Conservation (phyloP, 2,329 filamentous ascomycete genomes). For the Hypoxylon sp. region DNA sequence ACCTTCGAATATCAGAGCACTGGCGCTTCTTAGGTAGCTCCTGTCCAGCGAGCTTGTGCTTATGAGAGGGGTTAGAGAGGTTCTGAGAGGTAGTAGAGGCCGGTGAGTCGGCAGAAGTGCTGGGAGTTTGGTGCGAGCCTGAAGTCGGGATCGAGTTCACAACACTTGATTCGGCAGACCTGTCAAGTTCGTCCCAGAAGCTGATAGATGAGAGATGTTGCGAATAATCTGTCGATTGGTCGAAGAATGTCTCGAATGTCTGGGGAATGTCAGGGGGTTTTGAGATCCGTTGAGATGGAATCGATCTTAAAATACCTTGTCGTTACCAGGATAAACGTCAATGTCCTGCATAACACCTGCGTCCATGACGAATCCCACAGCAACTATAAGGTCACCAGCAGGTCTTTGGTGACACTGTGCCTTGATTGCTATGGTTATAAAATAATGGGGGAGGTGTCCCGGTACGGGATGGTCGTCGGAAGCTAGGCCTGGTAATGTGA, state of each 20-base stretch:
- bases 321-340: constrained; percentile 55
- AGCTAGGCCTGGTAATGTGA: constrained; percentile 35
- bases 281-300: constrained; percentile 23
- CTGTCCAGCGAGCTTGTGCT: constrained; percentile 50
- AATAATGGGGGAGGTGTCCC: constrained; percentile 27
- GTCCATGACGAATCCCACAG: constrained; percentile 55
- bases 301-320: constrained; percentile 51
- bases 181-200: constrained; percentile 56
- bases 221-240: constrained; percentile 54
- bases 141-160: constrained; percentile 52
- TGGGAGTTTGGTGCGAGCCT: constrained; percentile 50
- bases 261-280: constrained; percentile 44
- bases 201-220: constrained; percentile 54
- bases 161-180: constrained; percentile 52
- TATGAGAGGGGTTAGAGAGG: constrained; percentile 49
- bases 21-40: constrained; percentile 52
- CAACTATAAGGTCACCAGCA: constrained; percentile 46
- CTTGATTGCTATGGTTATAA: constrained; percentile 38
- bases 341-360: constrained; percentile 57
- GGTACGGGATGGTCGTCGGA: constrained; percentile 29
- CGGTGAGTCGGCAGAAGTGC: constrained; percentile 50
- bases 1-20: constrained; percentile 52
- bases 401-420: constrained; percentile 45
- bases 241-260: constrained; percentile 54
- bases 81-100: constrained; percentile 51